Evolutionary conservation across 768 basidiomycete genomes (phyloP).

Genomic region (Leccinum variicolor): DNA sequence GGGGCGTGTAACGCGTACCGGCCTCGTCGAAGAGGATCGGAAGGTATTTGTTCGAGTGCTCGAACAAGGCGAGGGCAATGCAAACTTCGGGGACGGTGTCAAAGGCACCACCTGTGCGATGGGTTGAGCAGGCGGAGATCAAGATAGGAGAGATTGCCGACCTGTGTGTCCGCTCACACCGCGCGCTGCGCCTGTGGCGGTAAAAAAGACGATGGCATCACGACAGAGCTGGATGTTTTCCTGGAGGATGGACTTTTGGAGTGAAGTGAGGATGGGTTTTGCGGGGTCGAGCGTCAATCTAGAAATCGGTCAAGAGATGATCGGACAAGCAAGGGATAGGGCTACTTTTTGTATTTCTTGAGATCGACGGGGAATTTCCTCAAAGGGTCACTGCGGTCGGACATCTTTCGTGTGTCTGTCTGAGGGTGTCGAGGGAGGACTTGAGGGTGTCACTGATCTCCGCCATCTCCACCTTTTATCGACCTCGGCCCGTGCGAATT

Average conservation of each 20-base stretch:
- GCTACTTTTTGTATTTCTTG: conserved; percentile 68
- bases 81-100: conserved; percentile 85
- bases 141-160: conserved; percentile 16
- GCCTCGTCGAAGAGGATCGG: conserved; percentile 81
- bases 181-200: conserved; percentile 79
- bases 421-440: neutral
- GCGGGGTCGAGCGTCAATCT: conserved; percentile 74
- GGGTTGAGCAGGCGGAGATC: neutral
- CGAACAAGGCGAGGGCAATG: conserved; percentile 72
- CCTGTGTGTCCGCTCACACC: conserved; percentile 88
- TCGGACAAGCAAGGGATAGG: neutral
- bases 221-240: conserved; percentile 78
- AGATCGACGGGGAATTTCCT: conserved; percentile 75
- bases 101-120: conserved; percentile 52
- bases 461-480: conserved; percentile 19
- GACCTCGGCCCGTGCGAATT: conserved; percentile 24
- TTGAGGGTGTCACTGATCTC: neutral
- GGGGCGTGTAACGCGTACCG: conserved; percentile 42
- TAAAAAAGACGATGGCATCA: conserved; percentile 84
- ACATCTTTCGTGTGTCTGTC: conserved; percentile 34
- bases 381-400: conserved; percentile 29
- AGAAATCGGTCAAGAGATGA: conserved; percentile 4
- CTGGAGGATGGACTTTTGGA: conserved; percentile 56
- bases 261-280: conserved; percentile 56
- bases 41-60: conserved; percentile 55